These are phyloP conservation scores for Potentilla sterilis DNA, from an alignment of 306 rosid genomes.

Conservation along the genomic window DNA sequence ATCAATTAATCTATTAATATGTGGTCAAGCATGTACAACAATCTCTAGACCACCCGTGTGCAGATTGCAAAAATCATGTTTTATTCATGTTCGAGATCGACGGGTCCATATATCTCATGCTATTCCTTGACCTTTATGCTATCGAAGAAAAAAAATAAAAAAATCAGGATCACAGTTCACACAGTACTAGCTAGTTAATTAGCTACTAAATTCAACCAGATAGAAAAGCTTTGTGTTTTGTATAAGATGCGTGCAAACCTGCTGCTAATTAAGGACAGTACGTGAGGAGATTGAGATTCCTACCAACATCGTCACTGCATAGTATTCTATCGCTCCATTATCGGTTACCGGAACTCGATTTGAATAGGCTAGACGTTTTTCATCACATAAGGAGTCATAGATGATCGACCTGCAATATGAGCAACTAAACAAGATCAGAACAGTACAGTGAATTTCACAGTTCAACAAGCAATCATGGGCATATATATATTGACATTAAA, in stretches of 20 bases:
- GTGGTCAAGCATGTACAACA: conserved; percentile 12
- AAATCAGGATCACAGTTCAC: background rate
- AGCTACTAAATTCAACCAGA: background rate
- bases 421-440: background rate
- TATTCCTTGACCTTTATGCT: background rate
- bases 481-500: background rate
- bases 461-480: background rate
- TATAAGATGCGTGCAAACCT: background rate
- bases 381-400: background rate
- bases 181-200: background rate
- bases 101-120: background rate
- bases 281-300: background rate
- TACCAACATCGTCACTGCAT: background rate
- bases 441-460: background rate
- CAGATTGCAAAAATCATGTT: background rate
- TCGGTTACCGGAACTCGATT: background rate
- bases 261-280: background rate
- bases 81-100: background rate
- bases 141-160: background rate
- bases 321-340: background rate
- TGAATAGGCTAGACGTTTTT: background rate
- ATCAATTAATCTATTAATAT: background rate
- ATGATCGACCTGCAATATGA: background rate
- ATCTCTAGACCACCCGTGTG: background rate
- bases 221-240: background rate